Evolutionary conservation across 441 rosid species (phyloP).

Genomic region (Populus hybrid): DNA sequence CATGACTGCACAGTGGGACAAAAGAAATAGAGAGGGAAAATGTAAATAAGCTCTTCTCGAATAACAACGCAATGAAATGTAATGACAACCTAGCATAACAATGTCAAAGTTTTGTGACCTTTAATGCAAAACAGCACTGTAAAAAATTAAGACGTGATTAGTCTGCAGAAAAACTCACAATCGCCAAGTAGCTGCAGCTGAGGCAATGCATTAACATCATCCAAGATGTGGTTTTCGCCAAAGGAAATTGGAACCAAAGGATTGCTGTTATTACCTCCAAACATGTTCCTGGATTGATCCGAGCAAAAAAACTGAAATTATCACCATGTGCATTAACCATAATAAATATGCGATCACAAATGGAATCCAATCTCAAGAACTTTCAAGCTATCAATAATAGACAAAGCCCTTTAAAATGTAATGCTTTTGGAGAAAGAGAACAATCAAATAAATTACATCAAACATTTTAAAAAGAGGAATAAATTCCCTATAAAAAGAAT

Average conservation of each 20-base stretch:
- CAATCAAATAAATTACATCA: neutral
- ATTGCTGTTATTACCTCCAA: slow-evolving; percentile 54
- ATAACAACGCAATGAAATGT: neutral
- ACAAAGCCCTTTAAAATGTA: neutral
- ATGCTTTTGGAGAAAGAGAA: neutral
- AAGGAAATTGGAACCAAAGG: slow-evolving; percentile 42
- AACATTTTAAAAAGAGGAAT: neutral
- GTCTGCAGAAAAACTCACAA: slow-evolving; percentile 34
- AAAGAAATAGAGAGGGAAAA: neutral
- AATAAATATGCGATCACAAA: neutral
- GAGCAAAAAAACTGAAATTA: neutral
- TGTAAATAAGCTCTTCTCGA: neutral
- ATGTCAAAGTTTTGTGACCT: neutral
- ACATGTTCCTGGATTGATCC: slow-evolving; percentile 42
- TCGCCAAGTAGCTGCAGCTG: slow-evolving; percentile 57
- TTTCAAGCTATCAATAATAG: neutral
- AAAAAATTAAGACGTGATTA: neutral
- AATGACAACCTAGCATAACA: neutral
- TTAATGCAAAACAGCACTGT: neutral
- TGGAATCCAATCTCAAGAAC: neutral
- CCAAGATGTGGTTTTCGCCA: slow-evolving; percentile 46
- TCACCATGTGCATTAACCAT: neutral
- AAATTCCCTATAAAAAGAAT: neutral
- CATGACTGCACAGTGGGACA: neutral
- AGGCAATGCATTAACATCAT: slow-evolving; percentile 45